Conservation (phyloP, 768 basidiomycete species). For the Lentinula guzmanii region DNA sequence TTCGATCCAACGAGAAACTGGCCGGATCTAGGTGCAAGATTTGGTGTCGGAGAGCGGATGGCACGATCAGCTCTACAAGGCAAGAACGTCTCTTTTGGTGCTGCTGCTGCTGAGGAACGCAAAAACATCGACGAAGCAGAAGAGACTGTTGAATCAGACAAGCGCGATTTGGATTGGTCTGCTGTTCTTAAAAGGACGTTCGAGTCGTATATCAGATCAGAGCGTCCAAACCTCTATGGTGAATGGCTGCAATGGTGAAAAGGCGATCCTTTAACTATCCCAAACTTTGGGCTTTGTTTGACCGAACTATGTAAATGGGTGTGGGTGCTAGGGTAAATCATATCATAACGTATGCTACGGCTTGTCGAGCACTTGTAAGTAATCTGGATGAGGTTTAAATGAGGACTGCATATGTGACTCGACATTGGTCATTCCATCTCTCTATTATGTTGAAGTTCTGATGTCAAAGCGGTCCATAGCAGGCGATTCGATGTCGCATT, state of each 20-base stretch:
- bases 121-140: slow-evolving; percentile 15
- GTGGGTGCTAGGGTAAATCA: not conserved
- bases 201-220: slow-evolving; percentile 81
- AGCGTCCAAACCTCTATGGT: slow-evolving; percentile 57
- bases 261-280: not conserved
- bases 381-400: not conserved
- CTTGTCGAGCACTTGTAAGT: not conserved
- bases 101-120: not conserved
- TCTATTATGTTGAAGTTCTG: not conserved
- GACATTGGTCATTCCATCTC: not conserved
- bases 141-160: slow-evolving; percentile 47
- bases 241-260: not conserved
- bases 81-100: slow-evolving; percentile 14
- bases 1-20: slow-evolving; percentile 86
- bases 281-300: not conserved
- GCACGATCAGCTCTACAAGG: slow-evolving; percentile 41
- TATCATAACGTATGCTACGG: slow-evolving; percentile 1
- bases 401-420: not conserved
- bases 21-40: slow-evolving; percentile 82
- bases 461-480: not conserved
- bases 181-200: slow-evolving; percentile 92
- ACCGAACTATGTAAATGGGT: not conserved
- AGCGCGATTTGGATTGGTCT: slow-evolving; percentile 80
- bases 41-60: slow-evolving; percentile 65
- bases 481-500: not conserved